Conservation (phyloP, 164 flowering plant species). For the Santalum album region DNA sequence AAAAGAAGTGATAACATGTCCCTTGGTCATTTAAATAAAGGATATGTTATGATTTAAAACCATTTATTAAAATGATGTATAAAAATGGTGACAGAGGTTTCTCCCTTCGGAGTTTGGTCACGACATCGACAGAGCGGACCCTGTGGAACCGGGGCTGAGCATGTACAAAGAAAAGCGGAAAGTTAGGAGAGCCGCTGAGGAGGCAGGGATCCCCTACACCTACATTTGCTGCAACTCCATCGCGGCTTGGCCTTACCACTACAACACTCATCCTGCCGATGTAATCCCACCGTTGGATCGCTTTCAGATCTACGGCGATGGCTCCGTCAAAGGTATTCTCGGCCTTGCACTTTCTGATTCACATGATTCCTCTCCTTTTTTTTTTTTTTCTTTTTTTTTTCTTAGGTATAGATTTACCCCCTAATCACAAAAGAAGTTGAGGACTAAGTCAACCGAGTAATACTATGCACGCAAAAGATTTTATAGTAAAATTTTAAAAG, state of each 20-base stretch:
- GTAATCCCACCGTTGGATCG: slow-evolving; percentile 56
- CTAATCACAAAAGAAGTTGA: too few species aligned
- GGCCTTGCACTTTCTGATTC: too few species aligned
- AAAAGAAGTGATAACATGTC: too few species aligned
- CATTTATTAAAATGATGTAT: too few species aligned
- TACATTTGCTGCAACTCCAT: slow-evolving; percentile 73
- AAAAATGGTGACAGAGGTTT: slow-evolving; percentile 72
- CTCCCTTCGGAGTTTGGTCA: slow-evolving; percentile 79
- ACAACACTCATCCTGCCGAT: slow-evolving; percentile 61
- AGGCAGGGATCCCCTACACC: slow-evolving; percentile 40
- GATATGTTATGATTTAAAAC: too few species aligned
- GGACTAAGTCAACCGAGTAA: too few species aligned
- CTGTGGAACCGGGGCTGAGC: slow-evolving; percentile 59
- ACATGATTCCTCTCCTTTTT: too few species aligned
- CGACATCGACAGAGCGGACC: slow-evolving; percentile 58
- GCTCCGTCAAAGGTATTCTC: slow-evolving; percentile 51
- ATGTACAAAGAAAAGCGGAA: slow-evolving; percentile 54
- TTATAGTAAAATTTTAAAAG: too few species aligned
- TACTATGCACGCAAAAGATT: too few species aligned
- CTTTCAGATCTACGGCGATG: slow-evolving; percentile 71
- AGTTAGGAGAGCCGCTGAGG: slow-evolving; percentile 38
- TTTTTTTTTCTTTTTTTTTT: too few species aligned
- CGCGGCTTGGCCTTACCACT: slow-evolving; percentile 72
- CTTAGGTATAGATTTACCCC: too few species aligned
- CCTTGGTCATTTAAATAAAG: too few species aligned